Conservation (phyloP, 2,329 filamentous ascomycete genomes). For the Fusarium fracticaudum region DNA sequence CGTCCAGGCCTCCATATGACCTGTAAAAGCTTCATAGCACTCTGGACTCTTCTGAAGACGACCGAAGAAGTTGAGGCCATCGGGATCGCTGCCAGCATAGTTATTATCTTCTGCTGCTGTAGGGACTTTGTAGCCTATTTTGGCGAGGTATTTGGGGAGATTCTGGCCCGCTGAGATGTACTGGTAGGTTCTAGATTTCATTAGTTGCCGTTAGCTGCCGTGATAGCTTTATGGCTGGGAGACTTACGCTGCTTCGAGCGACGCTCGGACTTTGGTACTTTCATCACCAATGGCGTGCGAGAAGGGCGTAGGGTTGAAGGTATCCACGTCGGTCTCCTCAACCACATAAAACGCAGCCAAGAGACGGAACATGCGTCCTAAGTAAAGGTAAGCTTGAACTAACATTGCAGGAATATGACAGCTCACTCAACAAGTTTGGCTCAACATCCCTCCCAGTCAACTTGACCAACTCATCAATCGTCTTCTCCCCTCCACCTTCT, state of each 20-base stretch:
- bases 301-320: constrained; percentile 25
- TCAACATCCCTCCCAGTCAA: constrained; percentile 9
- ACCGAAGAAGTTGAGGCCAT: constrained; percentile 27
- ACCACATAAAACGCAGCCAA: constrained; percentile 31
- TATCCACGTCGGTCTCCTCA: constrained; percentile 22
- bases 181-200: constrained; percentile 8
- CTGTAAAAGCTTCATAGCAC: constrained; percentile 27
- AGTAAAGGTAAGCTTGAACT: neutral
- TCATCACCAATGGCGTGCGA: constrained; percentile 31
- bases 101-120: constrained; percentile 15
- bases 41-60: constrained; percentile 30
- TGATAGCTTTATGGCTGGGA: accelerated
- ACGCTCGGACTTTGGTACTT: constrained; percentile 29
- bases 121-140: constrained; percentile 21
- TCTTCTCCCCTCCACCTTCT: constrained; percentile 10
- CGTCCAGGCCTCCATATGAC: constrained; percentile 33
- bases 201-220: neutral
- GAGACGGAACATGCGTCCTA: constrained; percentile 26
- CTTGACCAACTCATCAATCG: constrained; percentile 19
- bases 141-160: constrained; percentile 28
- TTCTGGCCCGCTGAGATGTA: constrained; percentile 29
- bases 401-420: accelerated
- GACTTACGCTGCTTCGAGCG: constrained; percentile 23
- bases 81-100: constrained; percentile 11
- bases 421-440: constrained; percentile 17